Evolutionary conservation across 176 grass and related monocot species (phyloP).

Genomic region (Phyllostachys edulis): DNA sequence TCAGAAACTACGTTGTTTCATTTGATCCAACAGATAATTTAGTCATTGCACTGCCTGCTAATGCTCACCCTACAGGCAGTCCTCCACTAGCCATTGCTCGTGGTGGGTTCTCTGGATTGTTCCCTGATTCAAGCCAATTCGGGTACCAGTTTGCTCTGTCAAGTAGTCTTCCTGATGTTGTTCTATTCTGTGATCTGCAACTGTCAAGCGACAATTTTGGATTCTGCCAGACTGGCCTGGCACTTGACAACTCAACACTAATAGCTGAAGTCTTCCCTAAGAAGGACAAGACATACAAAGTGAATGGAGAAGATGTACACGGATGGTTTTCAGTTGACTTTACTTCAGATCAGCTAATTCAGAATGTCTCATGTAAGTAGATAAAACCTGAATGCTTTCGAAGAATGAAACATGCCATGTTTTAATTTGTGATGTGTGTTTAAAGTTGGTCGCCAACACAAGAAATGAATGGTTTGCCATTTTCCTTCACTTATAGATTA

Average conservation of each 20-base stretch:
- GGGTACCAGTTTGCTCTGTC: conserved; percentile 41
- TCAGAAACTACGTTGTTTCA: too few relatives aligned
- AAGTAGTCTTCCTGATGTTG: conserved; percentile 34
- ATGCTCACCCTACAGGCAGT: too few relatives aligned
- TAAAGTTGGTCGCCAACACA: too few relatives aligned
- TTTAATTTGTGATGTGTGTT: too few relatives aligned
- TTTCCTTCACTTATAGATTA: too few relatives aligned
- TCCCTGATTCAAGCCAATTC: too few relatives aligned
- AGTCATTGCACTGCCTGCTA: too few relatives aligned
- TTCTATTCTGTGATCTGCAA: conserved; percentile 26
- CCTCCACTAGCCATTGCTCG: too few relatives aligned
- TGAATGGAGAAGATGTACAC: conserved; percentile 39
- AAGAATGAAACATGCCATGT: neutral
- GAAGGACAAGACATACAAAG: conserved; percentile 39
- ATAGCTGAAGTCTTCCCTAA: conserved; percentile 51
- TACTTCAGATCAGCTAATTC: conserved; percentile 56
- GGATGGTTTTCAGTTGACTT: conserved; percentile 86
- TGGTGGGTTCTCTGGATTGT: too few relatives aligned
- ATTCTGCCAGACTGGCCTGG: conserved; percentile 47
- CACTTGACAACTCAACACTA: conserved; percentile 56
- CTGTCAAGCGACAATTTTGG: conserved; percentile 52
- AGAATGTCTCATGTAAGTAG: conserved; percentile 74
- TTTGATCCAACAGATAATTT: too few relatives aligned
- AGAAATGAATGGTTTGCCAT: too few relatives aligned
- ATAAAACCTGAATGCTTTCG: neutral